A percentile compares a stretch with the other conserved stretches of the same genome.
phyloP scores from a whole-genome alignment of 192 early-diverging fungal species.

The Entophlyctis luteolus region DNA sequence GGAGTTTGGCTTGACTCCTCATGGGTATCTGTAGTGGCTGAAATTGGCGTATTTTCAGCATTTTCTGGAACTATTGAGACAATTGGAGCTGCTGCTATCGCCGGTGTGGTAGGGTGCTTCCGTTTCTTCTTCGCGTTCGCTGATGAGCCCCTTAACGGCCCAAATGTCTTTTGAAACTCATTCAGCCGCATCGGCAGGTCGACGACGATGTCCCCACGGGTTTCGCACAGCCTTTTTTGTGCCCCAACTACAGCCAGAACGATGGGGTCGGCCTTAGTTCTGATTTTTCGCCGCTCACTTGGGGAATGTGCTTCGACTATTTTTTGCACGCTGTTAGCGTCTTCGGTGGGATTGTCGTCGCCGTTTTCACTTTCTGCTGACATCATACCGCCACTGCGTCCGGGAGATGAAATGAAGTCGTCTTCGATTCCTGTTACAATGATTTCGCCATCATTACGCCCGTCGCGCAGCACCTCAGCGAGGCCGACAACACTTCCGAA shows the following conservation, averaged over 20 bases:
- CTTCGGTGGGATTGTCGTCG: neutral
- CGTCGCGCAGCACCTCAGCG: neutral
- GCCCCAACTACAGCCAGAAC: neutral
- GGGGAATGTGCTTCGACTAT: neutral
- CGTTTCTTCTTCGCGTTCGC: too few relatives aligned
- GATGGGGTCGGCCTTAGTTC: conserved; percentile 5
- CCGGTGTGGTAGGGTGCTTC: neutral
- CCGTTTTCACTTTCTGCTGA: neutral
- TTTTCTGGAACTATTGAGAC: neutral
- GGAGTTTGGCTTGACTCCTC: neutral
- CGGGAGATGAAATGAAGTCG: neutral
- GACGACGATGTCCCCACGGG: neutral
- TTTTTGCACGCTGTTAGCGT: neutral
- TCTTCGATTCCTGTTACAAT: neutral
- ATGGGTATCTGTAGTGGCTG: neutral
- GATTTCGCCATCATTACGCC: neutral
- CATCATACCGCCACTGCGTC: neutral
- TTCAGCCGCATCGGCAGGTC: neutral
- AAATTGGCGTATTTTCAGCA: neutral
- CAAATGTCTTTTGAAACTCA: neutral
- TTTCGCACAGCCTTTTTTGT: neutral
- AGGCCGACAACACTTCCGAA: neutral
- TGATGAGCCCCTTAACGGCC: neutral
- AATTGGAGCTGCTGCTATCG: neutral
- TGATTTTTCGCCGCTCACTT: neutral